These are phyloP conservation scores for Papiliotrema fonsecae DNA, from an alignment of 1,284 basidiomycete species.

Conservation along the genomic window DNA sequence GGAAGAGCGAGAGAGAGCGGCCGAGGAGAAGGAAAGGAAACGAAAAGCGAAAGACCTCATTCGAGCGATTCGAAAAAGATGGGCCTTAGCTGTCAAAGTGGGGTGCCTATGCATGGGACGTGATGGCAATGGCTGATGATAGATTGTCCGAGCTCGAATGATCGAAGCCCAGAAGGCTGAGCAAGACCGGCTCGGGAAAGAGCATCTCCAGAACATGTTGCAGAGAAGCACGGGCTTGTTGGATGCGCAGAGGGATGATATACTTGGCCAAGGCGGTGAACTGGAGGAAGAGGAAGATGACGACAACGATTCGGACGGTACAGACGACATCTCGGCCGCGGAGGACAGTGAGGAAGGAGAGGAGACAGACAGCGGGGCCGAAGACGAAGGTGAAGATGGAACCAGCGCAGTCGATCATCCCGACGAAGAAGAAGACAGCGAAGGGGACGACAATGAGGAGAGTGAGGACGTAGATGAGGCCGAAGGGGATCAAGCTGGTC, in stretches of 20 bases:
- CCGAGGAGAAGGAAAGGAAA: slow-evolving; percentile 65
- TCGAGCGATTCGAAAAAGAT: slow-evolving; percentile 56
- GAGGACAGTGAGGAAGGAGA: slow-evolving; percentile 16
- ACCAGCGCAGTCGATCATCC: neutral
- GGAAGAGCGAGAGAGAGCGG: slow-evolving; percentile 60
- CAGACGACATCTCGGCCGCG: slow-evolving; percentile 19
- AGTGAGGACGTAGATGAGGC: neutral
- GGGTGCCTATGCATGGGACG: slow-evolving; percentile 32
- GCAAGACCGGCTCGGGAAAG: slow-evolving; percentile 64
- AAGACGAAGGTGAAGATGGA: slow-evolving; percentile 1
- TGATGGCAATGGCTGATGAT: neutral
- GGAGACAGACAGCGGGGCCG: slow-evolving; percentile 4
- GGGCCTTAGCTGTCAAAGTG: slow-evolving; percentile 85
- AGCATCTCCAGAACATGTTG: slow-evolving; percentile 84
- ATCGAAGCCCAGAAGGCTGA: slow-evolving; percentile 58
- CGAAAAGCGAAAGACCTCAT: slow-evolving; percentile 69
- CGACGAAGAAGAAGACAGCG: neutral
- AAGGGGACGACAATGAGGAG: neutral
- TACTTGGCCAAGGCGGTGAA: slow-evolving; percentile 49
- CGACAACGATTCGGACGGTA: slow-evolving; percentile 21
- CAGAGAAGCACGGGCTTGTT: slow-evolving; percentile 84
- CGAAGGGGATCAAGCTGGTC: neutral
- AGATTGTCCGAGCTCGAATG: slow-evolving; percentile 66
- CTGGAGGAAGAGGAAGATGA: slow-evolving; percentile 27
- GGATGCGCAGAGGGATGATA: slow-evolving; percentile 71